Evolutionary conservation across 2,329 filamentous ascomycete genomes (phyloP), one percentile per base, ranked within the genome.

Genomic region (Sclerotiophoma versabilis): DNA sequence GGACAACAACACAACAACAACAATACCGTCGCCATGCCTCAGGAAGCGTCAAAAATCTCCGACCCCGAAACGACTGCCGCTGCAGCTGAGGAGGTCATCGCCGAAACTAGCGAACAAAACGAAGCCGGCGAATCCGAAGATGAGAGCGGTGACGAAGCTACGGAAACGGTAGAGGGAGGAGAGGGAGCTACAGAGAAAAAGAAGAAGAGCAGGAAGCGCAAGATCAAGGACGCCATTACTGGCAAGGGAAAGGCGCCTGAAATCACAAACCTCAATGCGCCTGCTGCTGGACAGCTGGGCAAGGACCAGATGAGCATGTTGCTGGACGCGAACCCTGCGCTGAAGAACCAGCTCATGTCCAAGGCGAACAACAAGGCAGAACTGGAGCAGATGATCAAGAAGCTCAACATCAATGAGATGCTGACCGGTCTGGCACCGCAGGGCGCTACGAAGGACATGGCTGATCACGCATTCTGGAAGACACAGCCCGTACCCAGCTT

Each of bases 381-480:
- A 10, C 50, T 75, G 17, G 75, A 80, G 42, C 78, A 85, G 39
- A 69, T 81, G 60, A 70, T 87, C 60, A 84, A 84, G 38, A 83
- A 84, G 64, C 80, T 91, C 71, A 87, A 82, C 60, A 78, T 91
- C 49, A 83, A 87, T 70, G 87, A 91, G 59, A 85, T 91, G 70
- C 85, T 91, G 83, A 90, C 89, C 1, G 88, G 89, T 0, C 76
- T 91, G 68, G 89, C 92, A 14, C 81, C 91, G 7, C 87, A 85
- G 58, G 90, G 90, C 50, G 96, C 96, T 70, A 88, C 87, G 66
- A 97, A 96, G 80, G 93, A 97, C 72, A 96, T 97, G 92, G 92
- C 89, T 6, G 91, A 88, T 54, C 97, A 98, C 83, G 97, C 96
- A 78, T 99, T 99, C 80, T 99, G 95, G 95, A 88, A 92, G 75